Evolutionary conservation across 2,329 filamentous ascomycete species (phyloP).

Genomic region (Fusarium multiceps): DNA sequence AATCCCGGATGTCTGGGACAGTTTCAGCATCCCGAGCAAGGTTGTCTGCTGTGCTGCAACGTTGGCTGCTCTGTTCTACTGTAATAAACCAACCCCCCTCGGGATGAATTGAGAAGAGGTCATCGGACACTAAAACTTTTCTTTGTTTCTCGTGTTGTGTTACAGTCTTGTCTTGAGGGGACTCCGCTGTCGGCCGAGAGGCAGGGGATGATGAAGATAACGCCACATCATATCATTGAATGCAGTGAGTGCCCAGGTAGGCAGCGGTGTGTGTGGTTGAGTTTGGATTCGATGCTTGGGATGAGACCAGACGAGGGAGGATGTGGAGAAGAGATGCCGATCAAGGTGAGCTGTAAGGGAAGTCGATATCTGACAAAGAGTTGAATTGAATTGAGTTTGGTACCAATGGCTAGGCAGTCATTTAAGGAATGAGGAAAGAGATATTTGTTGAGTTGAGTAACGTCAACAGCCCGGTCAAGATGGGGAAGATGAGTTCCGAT

Average conservation of each 20-base stretch:
- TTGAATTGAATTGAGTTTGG: slow-evolving; percentile 17
- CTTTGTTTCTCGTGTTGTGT: slow-evolving; percentile 21
- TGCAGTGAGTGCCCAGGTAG: neutral
- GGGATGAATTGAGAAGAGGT: slow-evolving; percentile 36
- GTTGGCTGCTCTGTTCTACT: slow-evolving; percentile 10
- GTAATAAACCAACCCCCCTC: slow-evolving; percentile 40
- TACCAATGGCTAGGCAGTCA: slow-evolving; percentile 6
- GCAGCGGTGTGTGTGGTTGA: slow-evolving; percentile 38
- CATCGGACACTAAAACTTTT: slow-evolving; percentile 41
- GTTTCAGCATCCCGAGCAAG: slow-evolving; percentile 28
- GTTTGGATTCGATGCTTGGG: neutral
- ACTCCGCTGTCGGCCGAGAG: slow-evolving; percentile 32
- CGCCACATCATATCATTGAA: slow-evolving; percentile 43
- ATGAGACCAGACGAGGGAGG: slow-evolving; percentile 3
- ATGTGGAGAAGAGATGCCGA: slow-evolving; percentile 32
- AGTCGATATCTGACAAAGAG: slow-evolving; percentile 10
- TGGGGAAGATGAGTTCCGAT: neutral
- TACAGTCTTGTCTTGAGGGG: neutral
- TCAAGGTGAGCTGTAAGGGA: slow-evolving; percentile 10
- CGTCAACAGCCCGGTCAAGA: slow-evolving; percentile 9
- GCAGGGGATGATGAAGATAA: slow-evolving; percentile 8
- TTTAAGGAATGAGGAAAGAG: neutral
- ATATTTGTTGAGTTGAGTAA: slow-evolving; percentile 27
- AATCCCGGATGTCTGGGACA: slow-evolving; percentile 45
- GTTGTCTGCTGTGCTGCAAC: slow-evolving; percentile 8